phyloP scores from a whole-genome alignment of 2,329 filamentous ascomycete genomes.

The Calonectria hongkongensis region DNA sequence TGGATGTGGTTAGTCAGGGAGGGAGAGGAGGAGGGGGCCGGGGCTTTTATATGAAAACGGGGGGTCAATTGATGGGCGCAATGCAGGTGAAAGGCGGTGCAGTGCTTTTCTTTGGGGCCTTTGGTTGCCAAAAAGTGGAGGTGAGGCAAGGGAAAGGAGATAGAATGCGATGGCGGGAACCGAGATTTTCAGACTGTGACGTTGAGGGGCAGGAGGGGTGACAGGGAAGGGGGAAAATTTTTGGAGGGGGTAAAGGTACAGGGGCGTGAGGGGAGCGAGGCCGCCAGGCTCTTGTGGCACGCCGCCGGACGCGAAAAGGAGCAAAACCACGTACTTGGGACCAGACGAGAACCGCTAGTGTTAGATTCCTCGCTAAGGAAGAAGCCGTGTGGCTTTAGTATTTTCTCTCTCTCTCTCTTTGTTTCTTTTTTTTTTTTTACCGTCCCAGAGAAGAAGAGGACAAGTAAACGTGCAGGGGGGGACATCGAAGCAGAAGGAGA shows the following conservation, averaged over 20 bases:
- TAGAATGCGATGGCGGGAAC: constrained; percentile 18
- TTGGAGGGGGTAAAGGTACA: constrained; percentile 14
- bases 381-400: neutral
- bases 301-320: neutral
- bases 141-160: constrained; percentile 6
- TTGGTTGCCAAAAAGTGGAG: constrained; percentile 25
- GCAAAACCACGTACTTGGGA: neutral
- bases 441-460: neutral
- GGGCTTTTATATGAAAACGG: constrained; percentile 7
- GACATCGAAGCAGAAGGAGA: neutral
- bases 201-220: constrained; percentile 49
- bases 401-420: too few species aligned
- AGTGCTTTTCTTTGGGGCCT: neutral
- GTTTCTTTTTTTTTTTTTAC: too few species aligned
- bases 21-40: neutral
- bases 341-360: neutral
- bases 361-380: neutral
- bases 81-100: constrained; percentile 16
- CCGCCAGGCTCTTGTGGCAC: neutral
- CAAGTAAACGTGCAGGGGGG: neutral
- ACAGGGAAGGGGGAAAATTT: constrained; percentile 8
- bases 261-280: constrained; percentile 26
- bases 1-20: constrained; percentile 28
- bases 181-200: constrained; percentile 53
- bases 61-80: constrained; percentile 3